Percentiles rank a stretch among this genome's conserved stretches.
These are phyloP conservation scores for Globisporangium lucens DNA, from an alignment of 352 stramenopile species.

Conservation along the genomic window DNA sequence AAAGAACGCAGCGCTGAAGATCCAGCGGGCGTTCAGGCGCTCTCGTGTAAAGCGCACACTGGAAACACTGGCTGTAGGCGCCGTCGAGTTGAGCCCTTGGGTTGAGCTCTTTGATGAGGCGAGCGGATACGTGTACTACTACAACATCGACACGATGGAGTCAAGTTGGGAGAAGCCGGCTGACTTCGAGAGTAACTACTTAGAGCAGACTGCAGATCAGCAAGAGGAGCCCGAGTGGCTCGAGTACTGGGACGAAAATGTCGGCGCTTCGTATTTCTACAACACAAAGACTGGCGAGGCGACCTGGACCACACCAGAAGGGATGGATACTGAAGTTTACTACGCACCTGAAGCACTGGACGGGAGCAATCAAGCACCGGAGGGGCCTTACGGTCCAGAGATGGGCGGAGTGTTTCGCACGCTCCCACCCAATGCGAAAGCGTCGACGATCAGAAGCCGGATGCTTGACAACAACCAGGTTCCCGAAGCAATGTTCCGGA, in stretches of 20 bases:
- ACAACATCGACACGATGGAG: conserved; percentile 46
- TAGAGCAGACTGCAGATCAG: neutral
- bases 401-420: conserved; percentile 8
- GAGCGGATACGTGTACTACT: conserved; percentile 69
- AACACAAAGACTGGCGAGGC: conserved; percentile 64
- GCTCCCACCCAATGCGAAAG: conserved; percentile 17
- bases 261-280: conserved; percentile 64
- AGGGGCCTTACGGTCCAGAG: neutral
- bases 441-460: neutral
- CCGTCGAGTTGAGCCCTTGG: conserved; percentile 29
- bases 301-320: conserved; percentile 54
- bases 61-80: conserved; percentile 30
- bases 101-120: conserved; percentile 70
- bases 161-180: conserved; percentile 43
- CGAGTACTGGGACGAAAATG: conserved; percentile 74
- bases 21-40: conserved; percentile 61
- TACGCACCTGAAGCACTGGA: conserved; percentile 1
- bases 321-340: conserved; percentile 1
- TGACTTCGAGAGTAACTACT: neutral
- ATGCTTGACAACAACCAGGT: neutral
- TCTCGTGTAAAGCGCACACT: conserved; percentile 37
- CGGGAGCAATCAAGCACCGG: conserved; percentile 1
- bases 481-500: conserved; percentile 16
- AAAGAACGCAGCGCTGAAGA: conserved; percentile 30
- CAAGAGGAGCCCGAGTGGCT: conserved; percentile 44